A percentile compares a stretch with the other conserved stretches of the same genome.
Evolutionary conservation across 805 yeast species (phyloP).

Genomic region (Kazachstania taianensis): DNA sequence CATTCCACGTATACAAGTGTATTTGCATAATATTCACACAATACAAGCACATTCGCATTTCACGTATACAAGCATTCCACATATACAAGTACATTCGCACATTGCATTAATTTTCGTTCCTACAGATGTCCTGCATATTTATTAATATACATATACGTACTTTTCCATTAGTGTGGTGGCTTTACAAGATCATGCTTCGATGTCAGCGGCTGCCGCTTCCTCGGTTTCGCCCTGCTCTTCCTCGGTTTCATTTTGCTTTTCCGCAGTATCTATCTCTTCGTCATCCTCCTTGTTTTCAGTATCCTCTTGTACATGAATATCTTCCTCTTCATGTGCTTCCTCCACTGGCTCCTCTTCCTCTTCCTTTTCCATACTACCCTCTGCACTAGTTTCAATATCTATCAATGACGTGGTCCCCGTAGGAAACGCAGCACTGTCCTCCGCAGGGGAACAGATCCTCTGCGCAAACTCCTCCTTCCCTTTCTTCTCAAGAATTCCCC

Average conservation of each 20-base stretch:
- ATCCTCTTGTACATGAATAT: constrained; percentile 3
- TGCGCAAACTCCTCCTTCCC: constrained; percentile 53
- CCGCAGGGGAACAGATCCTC: constrained; percentile 41
- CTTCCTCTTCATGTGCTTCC: constrained; percentile 12
- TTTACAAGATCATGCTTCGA: too few species aligned
- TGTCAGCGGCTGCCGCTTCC: too few species aligned
- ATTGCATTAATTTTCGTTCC: too few species aligned
- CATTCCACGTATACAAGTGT: too few species aligned
- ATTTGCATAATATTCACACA: too few species aligned
- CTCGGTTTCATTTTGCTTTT: constrained; percentile 4
- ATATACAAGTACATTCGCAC: too few species aligned
- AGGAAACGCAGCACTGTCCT: constrained; percentile 28
- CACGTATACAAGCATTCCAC: too few species aligned
- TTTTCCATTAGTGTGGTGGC: too few species aligned
- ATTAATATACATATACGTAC: too few species aligned
- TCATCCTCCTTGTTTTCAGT: constrained; percentile 10
- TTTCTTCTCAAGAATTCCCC: constrained; percentile 37
- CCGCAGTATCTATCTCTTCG: constrained; percentile 13
- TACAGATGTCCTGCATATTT: too few species aligned
- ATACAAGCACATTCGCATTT: too few species aligned
- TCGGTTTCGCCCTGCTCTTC: constrained; percentile 7
- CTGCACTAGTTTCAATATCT: constrained; percentile 30
- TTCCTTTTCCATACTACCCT: constrained; percentile 4
- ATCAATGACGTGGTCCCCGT: constrained; percentile 29
- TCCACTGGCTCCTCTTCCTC: constrained; percentile 12